A percentile compares a stretch with the other conserved stretches of the same genome.
Conservation (phyloP, 2,329 filamentous ascomycete genomes). For the Atkinsonella hypoxylon region DNA sequence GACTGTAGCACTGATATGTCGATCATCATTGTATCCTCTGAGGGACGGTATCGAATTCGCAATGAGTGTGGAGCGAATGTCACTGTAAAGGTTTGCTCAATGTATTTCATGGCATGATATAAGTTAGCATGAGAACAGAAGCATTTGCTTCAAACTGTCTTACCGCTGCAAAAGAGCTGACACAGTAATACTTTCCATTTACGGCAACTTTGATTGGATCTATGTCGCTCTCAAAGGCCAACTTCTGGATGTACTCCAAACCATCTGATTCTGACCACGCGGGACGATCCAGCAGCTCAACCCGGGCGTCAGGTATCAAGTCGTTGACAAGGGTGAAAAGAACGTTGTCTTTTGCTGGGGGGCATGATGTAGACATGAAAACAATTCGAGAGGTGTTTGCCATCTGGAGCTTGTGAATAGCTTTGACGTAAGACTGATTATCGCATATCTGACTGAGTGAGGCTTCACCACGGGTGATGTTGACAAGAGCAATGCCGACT, state of each 20-base stretch:
- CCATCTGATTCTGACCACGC: constrained; percentile 76
- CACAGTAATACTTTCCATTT: constrained; percentile 74
- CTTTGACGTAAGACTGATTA: constrained; percentile 81
- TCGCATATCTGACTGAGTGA: constrained; percentile 86
- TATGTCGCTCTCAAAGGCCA: constrained; percentile 72
- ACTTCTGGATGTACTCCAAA: constrained; percentile 61
- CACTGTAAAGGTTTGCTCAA: constrained; percentile 57
- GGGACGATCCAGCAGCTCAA: constrained; percentile 52
- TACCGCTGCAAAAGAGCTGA: constrained; percentile 78
- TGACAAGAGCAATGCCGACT: constrained; percentile 78
- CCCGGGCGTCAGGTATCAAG: constrained; percentile 19
- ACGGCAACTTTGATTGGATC: constrained; percentile 70
- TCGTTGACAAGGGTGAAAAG: constrained; percentile 64
- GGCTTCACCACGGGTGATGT: constrained; percentile 72
- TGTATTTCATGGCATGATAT: constrained; percentile 62
- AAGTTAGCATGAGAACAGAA: constrained; percentile 8
- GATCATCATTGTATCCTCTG: constrained; percentile 91
- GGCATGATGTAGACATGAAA: constrained; percentile 57
- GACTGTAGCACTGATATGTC: constrained; percentile 79
- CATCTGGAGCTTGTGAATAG: constrained; percentile 74
- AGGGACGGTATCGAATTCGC: constrained; percentile 78
- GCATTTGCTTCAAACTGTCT: constrained; percentile 17
- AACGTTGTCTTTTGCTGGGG: constrained; percentile 56
- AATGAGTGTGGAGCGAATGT: constrained; percentile 29
- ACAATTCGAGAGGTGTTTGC: constrained; percentile 71